Base-by-base conservation (phyloP, 345 rosid species). In the Carallia pectinifolia region DNA sequence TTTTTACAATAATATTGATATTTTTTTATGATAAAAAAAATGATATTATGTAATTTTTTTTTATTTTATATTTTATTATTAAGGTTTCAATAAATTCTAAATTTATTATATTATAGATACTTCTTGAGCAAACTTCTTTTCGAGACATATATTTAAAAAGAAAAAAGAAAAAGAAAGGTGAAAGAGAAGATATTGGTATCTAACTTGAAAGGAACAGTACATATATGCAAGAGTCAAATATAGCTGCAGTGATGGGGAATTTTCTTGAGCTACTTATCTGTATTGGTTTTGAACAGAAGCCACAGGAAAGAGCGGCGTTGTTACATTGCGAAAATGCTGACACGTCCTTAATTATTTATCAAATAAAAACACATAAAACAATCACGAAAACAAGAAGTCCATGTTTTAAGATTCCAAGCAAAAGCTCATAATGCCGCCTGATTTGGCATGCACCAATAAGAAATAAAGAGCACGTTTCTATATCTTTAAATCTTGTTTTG, bases 241-340 rank as follows among this genome's bases (percentile, higher is more conserved):
- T 53, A 64, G 77, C 82, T 60, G 82, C 82, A 30, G 4, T 17
- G 31, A 67, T n/a, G 13, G 68, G 8, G 71, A 67, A 69, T 73
- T 69, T 69, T 68, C 59, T 13, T 0, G 30, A 1, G 3, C 30
- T 6, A 3, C 59, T 17, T 17, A 5, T 19, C 6, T 18, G 62
- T 76, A 59, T 61, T 39, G 16, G 47, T 23, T 70, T 64, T 48
- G 64, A 53, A 71, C 16, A 16, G 12, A 13, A 68, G 48, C 79
- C 71, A 47, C 0, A n/a, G 38, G 36, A 6, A 23, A 67, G 30
- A 54, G 13, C 0, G 40, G 9, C 7, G 23, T 34, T 16, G 59
- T 9, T 18, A 4, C 33, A 10, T 19, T 18, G 16, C 27, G 5
- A 15, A 5, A 44, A 23, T 40, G 37, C n/a, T 7, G 5, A 54